These are phyloP conservation scores for Fistulifera solaris DNA, from an alignment of 108 stramenopile species.

Conservation along the genomic window DNA sequence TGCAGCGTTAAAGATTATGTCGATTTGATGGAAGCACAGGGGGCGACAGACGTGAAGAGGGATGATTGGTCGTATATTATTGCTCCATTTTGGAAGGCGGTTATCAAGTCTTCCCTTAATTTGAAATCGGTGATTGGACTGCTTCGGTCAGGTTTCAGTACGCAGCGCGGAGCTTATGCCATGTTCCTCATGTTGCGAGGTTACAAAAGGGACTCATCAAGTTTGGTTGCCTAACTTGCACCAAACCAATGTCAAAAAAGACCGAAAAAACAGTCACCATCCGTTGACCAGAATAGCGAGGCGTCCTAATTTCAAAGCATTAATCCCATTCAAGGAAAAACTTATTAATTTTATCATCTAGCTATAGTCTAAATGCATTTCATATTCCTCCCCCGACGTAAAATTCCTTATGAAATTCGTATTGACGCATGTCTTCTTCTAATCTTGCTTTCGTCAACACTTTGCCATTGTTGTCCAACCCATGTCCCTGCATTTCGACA, in stretches of 20 bases:
- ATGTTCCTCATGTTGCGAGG: constrained; percentile 83
- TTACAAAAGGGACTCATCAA: constrained; percentile 81
- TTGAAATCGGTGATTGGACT: constrained; percentile 59
- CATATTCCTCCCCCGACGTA: constrained; percentile 31
- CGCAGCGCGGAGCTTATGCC: constrained; percentile 78
- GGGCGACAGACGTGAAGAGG: constrained; percentile 47
- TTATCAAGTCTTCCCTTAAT: constrained; percentile 74
- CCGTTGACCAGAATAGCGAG: too few relatives aligned
- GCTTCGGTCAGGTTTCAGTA: constrained; percentile 65
- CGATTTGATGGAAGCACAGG: constrained; percentile 52
- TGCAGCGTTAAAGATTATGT: constrained; percentile 78
- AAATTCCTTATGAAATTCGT: constrained; percentile 19
- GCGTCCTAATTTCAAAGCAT: too few relatives aligned
- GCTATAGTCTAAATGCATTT: neutral
- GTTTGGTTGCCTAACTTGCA: constrained; percentile 81
- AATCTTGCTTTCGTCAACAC: constrained; percentile 14
- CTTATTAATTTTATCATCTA: too few relatives aligned
- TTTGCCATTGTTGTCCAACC: constrained; percentile 16
- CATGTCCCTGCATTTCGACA: constrained; percentile 48
- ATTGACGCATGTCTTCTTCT: constrained; percentile 34
- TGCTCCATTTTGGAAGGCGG: constrained; percentile 94
- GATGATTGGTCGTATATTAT: constrained; percentile 91
- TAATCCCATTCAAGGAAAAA: too few relatives aligned
- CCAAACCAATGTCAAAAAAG: constrained; percentile 30
- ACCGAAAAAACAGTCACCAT: too few relatives aligned